phyloP scores from a whole-genome alignment of 1,139 yeast species.

The Scheffersomyces segobiensis region DNA sequence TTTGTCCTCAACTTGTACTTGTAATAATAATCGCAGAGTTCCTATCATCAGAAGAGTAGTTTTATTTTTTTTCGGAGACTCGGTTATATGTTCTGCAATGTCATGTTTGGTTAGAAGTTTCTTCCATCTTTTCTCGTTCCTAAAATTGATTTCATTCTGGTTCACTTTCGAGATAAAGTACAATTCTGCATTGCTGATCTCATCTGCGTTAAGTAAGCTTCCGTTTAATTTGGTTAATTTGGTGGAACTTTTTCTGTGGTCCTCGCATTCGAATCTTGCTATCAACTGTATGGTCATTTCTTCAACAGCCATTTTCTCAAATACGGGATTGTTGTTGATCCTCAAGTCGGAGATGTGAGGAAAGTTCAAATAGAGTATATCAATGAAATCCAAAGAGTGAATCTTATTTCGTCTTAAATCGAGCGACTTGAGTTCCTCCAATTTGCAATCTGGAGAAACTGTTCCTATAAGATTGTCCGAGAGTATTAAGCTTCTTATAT shows the following conservation, averaged over 20 bases:
- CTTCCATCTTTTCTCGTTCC: conserved; percentile 25
- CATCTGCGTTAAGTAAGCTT: conserved; percentile 41
- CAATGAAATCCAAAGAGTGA: conserved; percentile 50
- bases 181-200: conserved; percentile 65
- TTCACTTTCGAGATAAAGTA: conserved; percentile 59
- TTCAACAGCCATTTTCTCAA: conserved; percentile 29
- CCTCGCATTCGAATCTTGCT: conserved; percentile 44
- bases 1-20: background rate
- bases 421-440: conserved; percentile 18
- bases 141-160: conserved; percentile 26
- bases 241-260: conserved; percentile 5
- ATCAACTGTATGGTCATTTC: conserved; percentile 44
- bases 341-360: conserved; percentile 46
- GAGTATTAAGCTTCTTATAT: conserved; percentile 12
- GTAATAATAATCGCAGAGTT: background rate
- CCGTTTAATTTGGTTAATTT: conserved; percentile 56
- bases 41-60: background rate
- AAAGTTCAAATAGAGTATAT: conserved; percentile 27
- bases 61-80: background rate
- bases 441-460: background rate
- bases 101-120: conserved; percentile 25
- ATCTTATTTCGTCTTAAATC: conserved; percentile 54
- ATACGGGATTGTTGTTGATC: conserved; percentile 56
- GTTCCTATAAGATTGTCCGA: conserved; percentile 26
- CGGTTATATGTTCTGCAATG: conserved; percentile 8